A percentile compares a stretch with the other conserved stretches of the same genome.
Evolutionary conservation across 75 land plant genomes (phyloP).

Genomic region (Sequoiadendron giganteum): DNA sequence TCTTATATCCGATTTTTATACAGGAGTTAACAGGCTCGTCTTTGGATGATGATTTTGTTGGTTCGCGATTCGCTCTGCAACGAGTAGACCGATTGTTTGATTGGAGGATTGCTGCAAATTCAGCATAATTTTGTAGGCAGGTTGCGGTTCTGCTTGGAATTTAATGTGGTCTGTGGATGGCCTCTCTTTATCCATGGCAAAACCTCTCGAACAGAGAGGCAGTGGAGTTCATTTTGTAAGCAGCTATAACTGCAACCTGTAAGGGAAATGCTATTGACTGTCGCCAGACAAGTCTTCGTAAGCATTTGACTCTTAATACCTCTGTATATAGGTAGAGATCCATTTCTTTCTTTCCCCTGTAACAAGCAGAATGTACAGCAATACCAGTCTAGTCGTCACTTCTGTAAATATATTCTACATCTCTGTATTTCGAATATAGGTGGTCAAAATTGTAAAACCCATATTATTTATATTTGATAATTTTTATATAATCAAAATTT

Average conservation of each 20-base stretch:
- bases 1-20: not conserved
- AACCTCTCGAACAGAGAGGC: not conserved
- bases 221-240: not conserved
- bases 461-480: not conserved
- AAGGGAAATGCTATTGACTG: not conserved
- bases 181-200: not conserved
- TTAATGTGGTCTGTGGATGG: not conserved
- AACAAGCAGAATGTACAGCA: slow-evolving; percentile 5
- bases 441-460: not conserved
- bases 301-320: not conserved
- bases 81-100: not conserved
- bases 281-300: not conserved
- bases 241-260: not conserved
- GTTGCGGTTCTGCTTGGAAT: not conserved
- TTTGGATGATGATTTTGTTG: not conserved
- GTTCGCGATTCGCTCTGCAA: not conserved
- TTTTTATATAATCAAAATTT: not conserved
- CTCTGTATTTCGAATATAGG: not conserved
- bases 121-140: not conserved
- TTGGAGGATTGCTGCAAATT: not conserved
- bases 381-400: not conserved
- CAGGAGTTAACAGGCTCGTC: not conserved
- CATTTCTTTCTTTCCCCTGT: not conserved
- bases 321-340: not conserved
- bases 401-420: not conserved